Evolutionary conservation across 257 asterid genomes (phyloP), one percentile per base, ranked within the genome.

Genomic region (Linderniella brevidens): DNA sequence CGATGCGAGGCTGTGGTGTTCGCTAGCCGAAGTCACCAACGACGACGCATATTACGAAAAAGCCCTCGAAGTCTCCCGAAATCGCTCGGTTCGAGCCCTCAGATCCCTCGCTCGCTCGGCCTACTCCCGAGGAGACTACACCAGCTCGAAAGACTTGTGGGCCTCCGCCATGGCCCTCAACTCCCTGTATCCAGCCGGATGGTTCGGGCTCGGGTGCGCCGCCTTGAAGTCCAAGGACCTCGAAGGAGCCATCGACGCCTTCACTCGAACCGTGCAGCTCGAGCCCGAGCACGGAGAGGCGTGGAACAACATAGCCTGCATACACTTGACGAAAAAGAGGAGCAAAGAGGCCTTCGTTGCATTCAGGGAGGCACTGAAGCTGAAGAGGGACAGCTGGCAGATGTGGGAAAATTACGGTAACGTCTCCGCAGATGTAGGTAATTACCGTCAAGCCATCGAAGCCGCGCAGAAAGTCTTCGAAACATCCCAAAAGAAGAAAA

Each of bases 221-320:
- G 82, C 94, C 54, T 68, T 88, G 56, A 88, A 88, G 75, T 68
- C 82, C 14, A 66, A 72, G 58, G 85, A 78, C 52, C 79, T 85
- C 42, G 92, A 80, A 50, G 76, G 72, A 67, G 98, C 98, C 39
- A 55, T 84, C 54, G 95, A 88, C 66, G 93, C 81, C 41, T 88
- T 88, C 61, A 80, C 95, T 8, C 86, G 73, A 41, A 79, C 95
- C 10, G 92, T 88, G 52, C 94, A 88, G 66, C 80, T 80, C 39
- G 98, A 88, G 62, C 98, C 98, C 38, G 98, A 88, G 54, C 80
- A 84, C 59, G 95, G 95, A 38, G 95, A 88, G 66, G 95, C 98
- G 50, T 88, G 98, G 98, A 88, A 88, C 63, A 88, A 88, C 52
- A 71, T 88, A 47, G 95, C 95, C 53, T 88, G 93, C 59, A 57